Base-by-base conservation (phyloP, 768 basidiomycete genomes). In the Suillus discolor region DNA sequence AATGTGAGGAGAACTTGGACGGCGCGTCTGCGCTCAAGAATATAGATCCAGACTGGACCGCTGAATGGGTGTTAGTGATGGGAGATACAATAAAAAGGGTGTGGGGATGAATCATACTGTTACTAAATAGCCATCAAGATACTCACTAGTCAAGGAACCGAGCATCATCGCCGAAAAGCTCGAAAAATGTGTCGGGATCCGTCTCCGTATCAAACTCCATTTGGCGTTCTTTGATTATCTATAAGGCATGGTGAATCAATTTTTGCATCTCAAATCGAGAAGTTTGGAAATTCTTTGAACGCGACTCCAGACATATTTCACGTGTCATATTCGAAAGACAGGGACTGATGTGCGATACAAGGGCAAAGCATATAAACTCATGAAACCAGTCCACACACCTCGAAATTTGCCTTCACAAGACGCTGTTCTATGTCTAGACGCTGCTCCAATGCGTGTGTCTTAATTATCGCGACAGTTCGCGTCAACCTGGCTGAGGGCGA, bases 41-140 rank as follows among this genome's bases (percentile, higher is more conserved):
- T 90, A 75, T 94, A 95, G 25, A 95, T 92, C 91, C 93, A 94
- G n/a, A 93, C 91, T 23, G 93, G 90, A 65, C 91, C 92, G 67
- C 92, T 94, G 67, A 62, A 28, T 66, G 38, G 41, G 38, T n/a
- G 9, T 57, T 42, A 61, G 47, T 66, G 64, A 65, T 59, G 65
- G 61, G 34, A 25, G 57, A 42, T 25, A 42, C 23, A 16, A 61
- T 36, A 16, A 18, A 28, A 31, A 31, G 11, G 31, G 7, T 3
- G 3, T 1, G 6, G 41, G 18, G 2, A 18, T 60, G 57, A 41
- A 59, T 28, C 6, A 59, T 20, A 25, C 28, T 18, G 31, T 54
- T 31, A 54, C 44, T 57, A 42, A 7, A 49, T 63, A 62, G 15
- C 42, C 42, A 4, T 31, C 5, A 47, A 62, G 44, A 44, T 53